Evolutionary conservation across 495 filamentous ascomycete species (phyloP), one percentile per base, ranked within the genome.

Genomic region (Penicillium odoratum): DNA sequence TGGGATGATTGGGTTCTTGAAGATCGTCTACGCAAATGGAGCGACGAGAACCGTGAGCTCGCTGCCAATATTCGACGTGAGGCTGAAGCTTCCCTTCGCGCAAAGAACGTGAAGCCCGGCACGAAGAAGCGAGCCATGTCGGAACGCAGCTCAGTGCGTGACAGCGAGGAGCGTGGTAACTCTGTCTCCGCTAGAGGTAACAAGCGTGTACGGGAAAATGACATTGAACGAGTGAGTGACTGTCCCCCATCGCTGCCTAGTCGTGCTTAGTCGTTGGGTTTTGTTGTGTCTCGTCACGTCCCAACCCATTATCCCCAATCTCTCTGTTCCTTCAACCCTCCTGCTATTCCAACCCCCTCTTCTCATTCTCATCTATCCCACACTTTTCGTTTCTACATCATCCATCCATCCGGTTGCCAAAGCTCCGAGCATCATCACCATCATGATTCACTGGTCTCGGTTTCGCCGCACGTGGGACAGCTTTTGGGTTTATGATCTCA

Each of bases 1-100:
- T 98, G 94, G 94, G 94, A 98, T 77, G 94, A 98, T 79, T 98
- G 93, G 92, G 94, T 98, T 40, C 86, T 90, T 8, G 86, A 93
- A 71, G 94, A 98, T 71, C 91, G 94, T 53, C 86, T 98, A 13
- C 87, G 93, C 56, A 97, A 97, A 78, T 87, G 91, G 72, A 96
- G 86, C 36, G 91, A 96, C 38, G 94, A 98, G 75, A 97, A 98
- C 72, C 87, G 88, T 66, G 89, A 91, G 60, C 82, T 96, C 7
- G 91, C 92, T 11, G 69, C 72, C 48, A 77, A 74, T 46, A 65
- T 79, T 30, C 75, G 75, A 33, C 71, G 75, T 46, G 75, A 79
- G 43, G 73, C 72, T 9, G 74, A 78, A 48, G 71, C 73, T 18
- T 65, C 74, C 1, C 65, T 72, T 38, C 71, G 73, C n/a, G 66